Conservation (phyloP, 306 rosid genomes). For the Cucurbita pepo region DNA sequence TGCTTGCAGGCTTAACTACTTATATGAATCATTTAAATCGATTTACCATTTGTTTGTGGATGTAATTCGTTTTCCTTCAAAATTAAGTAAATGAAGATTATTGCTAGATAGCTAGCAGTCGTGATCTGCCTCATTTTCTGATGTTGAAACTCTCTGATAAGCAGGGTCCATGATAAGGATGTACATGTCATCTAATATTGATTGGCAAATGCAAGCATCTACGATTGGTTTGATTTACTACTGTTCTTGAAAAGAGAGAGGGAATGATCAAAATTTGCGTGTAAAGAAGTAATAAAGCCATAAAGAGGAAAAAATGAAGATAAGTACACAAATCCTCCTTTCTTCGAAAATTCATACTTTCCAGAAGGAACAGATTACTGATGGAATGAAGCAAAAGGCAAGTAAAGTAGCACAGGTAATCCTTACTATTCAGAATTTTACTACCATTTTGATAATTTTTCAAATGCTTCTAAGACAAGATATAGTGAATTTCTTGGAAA, state of each 20-base stretch:
- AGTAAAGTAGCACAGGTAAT: background rate
- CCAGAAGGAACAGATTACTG: background rate
- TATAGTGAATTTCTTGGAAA: background rate
- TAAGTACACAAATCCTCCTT: background rate
- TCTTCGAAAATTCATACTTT: background rate
- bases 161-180: constrained; percentile 17
- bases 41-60: constrained; percentile 3
- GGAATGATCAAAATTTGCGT: background rate
- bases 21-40: background rate
- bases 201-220: background rate
- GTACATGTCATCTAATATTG: background rate
- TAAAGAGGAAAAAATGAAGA: background rate
- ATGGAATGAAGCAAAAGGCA: background rate
- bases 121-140: constrained; percentile 3
- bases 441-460: background rate
- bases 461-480: background rate
- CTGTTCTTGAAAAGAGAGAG: background rate
- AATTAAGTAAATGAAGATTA: constrained; percentile 11
- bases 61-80: constrained; percentile 18
- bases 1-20: background rate
- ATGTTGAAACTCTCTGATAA: constrained; percentile 1
- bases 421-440: background rate
- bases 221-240: constrained; percentile 2
- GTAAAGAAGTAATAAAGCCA: background rate
- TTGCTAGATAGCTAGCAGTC: background rate